These are phyloP conservation scores for Monosporozyma siamensis DNA, from an alignment of 805 yeast species.

Conservation along the genomic window DNA sequence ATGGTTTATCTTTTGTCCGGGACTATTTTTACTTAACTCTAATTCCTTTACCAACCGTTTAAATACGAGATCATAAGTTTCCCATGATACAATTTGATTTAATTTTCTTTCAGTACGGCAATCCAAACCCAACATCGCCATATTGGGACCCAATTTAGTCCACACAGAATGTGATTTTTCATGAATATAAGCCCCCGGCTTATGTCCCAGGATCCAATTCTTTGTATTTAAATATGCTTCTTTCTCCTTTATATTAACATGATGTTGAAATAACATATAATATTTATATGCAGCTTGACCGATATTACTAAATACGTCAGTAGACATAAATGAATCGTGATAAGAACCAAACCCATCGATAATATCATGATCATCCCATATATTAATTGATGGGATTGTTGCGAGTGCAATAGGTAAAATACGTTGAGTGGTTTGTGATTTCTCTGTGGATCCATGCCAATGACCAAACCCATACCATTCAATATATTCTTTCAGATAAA, in stretches of 20 bases:
- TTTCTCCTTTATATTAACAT: constrained; percentile 41
- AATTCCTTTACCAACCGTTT: constrained; percentile 50
- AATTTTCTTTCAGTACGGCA: constrained; percentile 85
- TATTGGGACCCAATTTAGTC: constrained; percentile 63
- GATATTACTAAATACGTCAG: constrained; percentile 56
- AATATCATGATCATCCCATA: constrained; percentile 92
- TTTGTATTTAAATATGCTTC: constrained; percentile 34
- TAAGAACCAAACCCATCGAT: constrained; percentile 96
- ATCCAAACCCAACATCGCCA: constrained; percentile 73
- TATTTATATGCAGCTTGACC: constrained; percentile 77
- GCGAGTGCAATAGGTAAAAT: constrained; percentile 69
- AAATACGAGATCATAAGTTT: constrained; percentile 55
- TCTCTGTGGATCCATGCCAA: constrained; percentile 54
- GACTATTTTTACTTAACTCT: constrained; percentile 8
- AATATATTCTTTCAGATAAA: constrained; percentile 64
- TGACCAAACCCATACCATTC: constrained; percentile 87
- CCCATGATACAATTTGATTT: constrained; percentile 42
- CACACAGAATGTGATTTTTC: constrained; percentile 60
- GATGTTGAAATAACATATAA: constrained; percentile 90
- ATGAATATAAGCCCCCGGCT: constrained; percentile 52
- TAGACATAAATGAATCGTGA: constrained; percentile 60
- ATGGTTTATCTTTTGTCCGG: constrained; percentile 52
- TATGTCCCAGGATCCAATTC: constrained; percentile 54
- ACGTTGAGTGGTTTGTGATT: constrained; percentile 56
- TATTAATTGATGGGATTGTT: constrained; percentile 75